phyloP scores from a whole-genome alignment of 176 grass and related monocot genomes.

The Rhynchospora pubera region DNA sequence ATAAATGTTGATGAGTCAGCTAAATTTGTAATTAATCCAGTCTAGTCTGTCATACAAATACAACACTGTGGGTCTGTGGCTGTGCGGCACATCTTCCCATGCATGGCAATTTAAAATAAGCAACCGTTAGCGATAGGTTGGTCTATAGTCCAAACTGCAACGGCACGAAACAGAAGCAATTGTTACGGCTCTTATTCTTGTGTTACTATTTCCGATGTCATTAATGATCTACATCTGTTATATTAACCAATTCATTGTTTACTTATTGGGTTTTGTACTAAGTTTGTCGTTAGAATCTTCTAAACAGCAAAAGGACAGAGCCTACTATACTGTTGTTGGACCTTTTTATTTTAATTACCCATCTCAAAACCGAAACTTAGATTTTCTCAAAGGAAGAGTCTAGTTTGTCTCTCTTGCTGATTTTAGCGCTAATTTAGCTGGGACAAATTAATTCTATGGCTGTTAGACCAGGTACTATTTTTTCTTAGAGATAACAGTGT shows the following conservation, averaged over 20 bases:
- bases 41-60: no score
- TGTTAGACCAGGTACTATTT: neutral
- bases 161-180: constrained; percentile 22
- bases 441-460: neutral
- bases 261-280: neutral
- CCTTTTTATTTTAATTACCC: neutral
- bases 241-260: neutral
- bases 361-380: neutral
- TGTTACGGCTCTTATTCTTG: neutral
- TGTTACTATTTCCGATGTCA: neutral
- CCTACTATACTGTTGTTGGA: neutral
- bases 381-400: neutral
- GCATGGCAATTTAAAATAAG: constrained; percentile 4
- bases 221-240: neutral
- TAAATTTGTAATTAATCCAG: no score
- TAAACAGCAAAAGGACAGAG: constrained; percentile 42
- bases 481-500: neutral
- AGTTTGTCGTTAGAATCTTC: constrained; percentile 48
- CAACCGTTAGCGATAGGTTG: neutral
- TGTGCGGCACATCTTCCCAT: neutral
- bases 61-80: no score
- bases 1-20: no score
- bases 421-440: neutral
- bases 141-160: neutral
- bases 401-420: neutral